phyloP scores from a whole-genome alignment of 345 rosid genomes.

The Tarenaya hassleriana region DNA sequence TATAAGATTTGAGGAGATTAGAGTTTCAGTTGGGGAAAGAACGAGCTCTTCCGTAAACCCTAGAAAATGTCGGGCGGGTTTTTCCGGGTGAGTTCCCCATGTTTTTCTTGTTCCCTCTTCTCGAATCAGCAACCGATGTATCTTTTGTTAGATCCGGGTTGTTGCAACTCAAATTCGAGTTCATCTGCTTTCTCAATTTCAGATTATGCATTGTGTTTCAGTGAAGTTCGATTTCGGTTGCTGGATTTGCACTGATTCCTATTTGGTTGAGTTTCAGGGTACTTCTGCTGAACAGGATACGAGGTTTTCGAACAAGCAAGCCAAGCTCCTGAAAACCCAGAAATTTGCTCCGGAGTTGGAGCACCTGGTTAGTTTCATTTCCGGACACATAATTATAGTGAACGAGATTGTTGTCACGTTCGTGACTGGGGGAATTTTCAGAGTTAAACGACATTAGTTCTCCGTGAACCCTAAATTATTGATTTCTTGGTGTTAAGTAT shows the following conservation, averaged over 20 bases:
- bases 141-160: slow-evolving; percentile 29
- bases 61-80: slow-evolving; percentile 71
- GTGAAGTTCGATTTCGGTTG: not conserved
- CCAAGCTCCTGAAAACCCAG: slow-evolving; percentile 84
- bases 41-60: slow-evolving; percentile 23
- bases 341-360: slow-evolving; percentile 88
- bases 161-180: slow-evolving; percentile 7
- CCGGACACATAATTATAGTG: not conserved
- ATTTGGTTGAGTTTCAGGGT: slow-evolving; percentile 42
- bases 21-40: not conserved
- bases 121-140: not conserved
- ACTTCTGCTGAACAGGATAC: slow-evolving; percentile 98
- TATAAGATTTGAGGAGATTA: not conserved
- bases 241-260: not conserved
- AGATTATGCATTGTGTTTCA: not conserved
- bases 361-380: slow-evolving; percentile 51
- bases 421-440: not conserved
- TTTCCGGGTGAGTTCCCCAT: slow-evolving; percentile 46
- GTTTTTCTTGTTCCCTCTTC: not conserved
- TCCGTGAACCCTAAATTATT: not conserved
- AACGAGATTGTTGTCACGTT: not conserved
- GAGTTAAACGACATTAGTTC: not conserved
- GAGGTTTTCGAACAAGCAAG: slow-evolving; percentile 98
- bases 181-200: not conserved
- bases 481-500: not conserved